Conservation (phyloP, 2,329 filamentous ascomycete genomes). For the Bipolaris victoriae region DNA sequence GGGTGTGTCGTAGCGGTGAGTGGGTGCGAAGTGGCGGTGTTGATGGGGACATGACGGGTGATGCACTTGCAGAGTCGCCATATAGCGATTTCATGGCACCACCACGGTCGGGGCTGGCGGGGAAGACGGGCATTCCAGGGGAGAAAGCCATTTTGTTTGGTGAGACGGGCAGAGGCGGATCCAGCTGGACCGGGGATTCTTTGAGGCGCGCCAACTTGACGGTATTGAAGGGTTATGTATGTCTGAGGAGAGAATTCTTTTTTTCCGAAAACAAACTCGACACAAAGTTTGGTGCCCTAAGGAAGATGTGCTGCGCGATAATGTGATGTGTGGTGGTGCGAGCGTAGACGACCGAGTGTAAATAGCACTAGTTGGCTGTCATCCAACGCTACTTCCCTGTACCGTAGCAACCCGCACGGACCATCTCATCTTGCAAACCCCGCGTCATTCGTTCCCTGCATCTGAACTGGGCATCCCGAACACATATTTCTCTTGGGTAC, state of each 20-base stretch:
- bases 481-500: too few species aligned
- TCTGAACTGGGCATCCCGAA: too few species aligned
- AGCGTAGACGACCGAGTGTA: slow-evolving; percentile 26
- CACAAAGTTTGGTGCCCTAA: slow-evolving; percentile 15
- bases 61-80: slow-evolving; percentile 19
- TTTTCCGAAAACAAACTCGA: slow-evolving; percentile 7
- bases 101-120: slow-evolving; percentile 68
- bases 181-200: slow-evolving; percentile 43
- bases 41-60: slow-evolving; percentile 36
- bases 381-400: slow-evolving; percentile 28
- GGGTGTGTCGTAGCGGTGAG: slow-evolving; percentile 24
- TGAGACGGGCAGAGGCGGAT: slow-evolving; percentile 47
- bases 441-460: slow-evolving; percentile 10
- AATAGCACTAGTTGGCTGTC: slow-evolving; percentile 30
- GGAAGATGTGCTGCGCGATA: slow-evolving; percentile 17
- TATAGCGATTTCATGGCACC: slow-evolving; percentile 54
- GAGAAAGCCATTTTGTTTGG: slow-evolving; percentile 61
- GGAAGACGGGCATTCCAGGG: slow-evolving; percentile 64
- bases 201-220: slow-evolving; percentile 48
- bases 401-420: slow-evolving; percentile 35
- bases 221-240: slow-evolving; percentile 26
- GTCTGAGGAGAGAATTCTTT: slow-evolving; percentile 9
- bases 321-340: slow-evolving; percentile 23
- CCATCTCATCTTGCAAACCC: slow-evolving; percentile 12
- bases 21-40: slow-evolving; percentile 51